A percentile compares a stretch with the other conserved stretches of the same genome.
These are phyloP conservation scores for Diddensiella caesifluorescens DNA, from an alignment of 805 yeast genomes.

Conservation along the genomic window DNA sequence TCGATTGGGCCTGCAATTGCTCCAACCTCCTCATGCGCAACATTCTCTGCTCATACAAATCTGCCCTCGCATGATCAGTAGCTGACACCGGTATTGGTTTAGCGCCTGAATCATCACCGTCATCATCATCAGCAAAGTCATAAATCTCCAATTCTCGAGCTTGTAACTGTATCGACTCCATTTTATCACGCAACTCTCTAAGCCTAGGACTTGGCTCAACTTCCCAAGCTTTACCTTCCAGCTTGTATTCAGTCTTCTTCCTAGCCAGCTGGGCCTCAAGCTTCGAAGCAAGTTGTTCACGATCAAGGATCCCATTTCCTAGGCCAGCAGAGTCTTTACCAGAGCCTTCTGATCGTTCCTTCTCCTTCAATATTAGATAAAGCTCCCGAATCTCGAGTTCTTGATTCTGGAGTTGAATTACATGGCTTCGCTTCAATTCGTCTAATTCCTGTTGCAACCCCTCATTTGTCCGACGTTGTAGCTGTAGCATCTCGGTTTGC, in stretches of 20 bases:
- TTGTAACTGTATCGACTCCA: slow-evolving; percentile 79
- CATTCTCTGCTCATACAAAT: slow-evolving; percentile 51
- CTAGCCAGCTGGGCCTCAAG: slow-evolving; percentile 32
- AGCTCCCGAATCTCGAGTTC: slow-evolving; percentile 56
- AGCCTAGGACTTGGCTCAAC: slow-evolving; percentile 75
- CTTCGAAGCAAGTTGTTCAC: slow-evolving; percentile 29
- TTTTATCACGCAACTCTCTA: slow-evolving; percentile 68
- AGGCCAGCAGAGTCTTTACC: slow-evolving; percentile 4
- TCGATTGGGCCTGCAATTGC: slow-evolving; percentile 61
- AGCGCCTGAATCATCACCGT: slow-evolving; percentile 35
- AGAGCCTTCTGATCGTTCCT: slow-evolving; percentile 10
- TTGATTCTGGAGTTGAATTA: slow-evolving; percentile 35
- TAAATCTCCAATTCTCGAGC: slow-evolving; percentile 84
- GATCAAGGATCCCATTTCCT: slow-evolving; percentile 29
- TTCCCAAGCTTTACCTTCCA: slow-evolving; percentile 38
- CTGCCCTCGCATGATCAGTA: slow-evolving; percentile 13
- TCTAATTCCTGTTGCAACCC: slow-evolving; percentile 57
- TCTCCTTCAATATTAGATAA: slow-evolving; percentile 46
- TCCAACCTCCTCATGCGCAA: slow-evolving; percentile 62
- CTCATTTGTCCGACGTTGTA: slow-evolving; percentile 57
- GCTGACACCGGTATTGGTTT: slow-evolving; percentile 38
- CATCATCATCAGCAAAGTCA: slow-evolving; percentile 71
- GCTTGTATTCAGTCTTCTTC: slow-evolving; percentile 37
- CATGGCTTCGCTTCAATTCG: slow-evolving; percentile 46
- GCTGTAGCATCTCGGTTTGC: slow-evolving; percentile 50